Percentiles rank a stretch among this genome's conserved stretches.
Evolutionary conservation across 2,329 filamentous ascomycete genomes (phyloP).

Genomic region (Ophiostoma piceae): DNA sequence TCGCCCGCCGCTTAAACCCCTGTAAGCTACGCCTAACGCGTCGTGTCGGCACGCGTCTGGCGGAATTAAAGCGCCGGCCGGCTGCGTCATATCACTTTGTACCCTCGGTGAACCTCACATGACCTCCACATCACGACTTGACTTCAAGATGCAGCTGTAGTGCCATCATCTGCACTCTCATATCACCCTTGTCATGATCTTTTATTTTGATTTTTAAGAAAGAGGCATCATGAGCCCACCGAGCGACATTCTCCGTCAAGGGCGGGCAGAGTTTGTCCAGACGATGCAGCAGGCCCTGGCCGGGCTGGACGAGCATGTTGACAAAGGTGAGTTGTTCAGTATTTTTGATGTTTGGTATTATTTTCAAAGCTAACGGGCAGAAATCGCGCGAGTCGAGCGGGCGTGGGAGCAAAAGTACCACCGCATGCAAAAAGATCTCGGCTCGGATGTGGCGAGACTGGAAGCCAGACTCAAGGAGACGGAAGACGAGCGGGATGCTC

Average conservation of each 20-base stretch:
- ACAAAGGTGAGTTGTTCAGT: constrained; percentile 17
- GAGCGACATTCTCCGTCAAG: not conserved
- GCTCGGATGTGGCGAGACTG: not conserved
- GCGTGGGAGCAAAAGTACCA: constrained; percentile 17
- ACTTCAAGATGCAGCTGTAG: not conserved
- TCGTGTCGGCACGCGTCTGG: not conserved
- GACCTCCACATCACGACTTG: not conserved
- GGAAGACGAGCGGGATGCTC: not conserved
- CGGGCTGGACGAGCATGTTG: constrained; percentile 34
- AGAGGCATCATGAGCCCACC: not conserved
- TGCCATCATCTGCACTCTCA: not conserved
- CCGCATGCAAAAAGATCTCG: not conserved
- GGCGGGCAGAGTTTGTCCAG: constrained; percentile 36
- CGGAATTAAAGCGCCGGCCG: not conserved
- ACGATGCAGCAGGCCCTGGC: constrained; percentile 40
- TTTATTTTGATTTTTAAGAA: not conserved
- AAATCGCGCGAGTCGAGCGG: not conserved
- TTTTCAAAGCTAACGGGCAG: not conserved
- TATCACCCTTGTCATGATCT: not conserved
- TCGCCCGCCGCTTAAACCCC: not conserved
- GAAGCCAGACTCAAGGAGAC: not conserved
- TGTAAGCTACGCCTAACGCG: not conserved
- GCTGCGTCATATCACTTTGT: not conserved
- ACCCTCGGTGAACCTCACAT: not conserved
- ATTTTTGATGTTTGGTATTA: no score